Evolutionary conservation across 2,329 filamentous ascomycete species (phyloP), one percentile per base, ranked within the genome.

Genomic region (Claviceps sp.): DNA sequence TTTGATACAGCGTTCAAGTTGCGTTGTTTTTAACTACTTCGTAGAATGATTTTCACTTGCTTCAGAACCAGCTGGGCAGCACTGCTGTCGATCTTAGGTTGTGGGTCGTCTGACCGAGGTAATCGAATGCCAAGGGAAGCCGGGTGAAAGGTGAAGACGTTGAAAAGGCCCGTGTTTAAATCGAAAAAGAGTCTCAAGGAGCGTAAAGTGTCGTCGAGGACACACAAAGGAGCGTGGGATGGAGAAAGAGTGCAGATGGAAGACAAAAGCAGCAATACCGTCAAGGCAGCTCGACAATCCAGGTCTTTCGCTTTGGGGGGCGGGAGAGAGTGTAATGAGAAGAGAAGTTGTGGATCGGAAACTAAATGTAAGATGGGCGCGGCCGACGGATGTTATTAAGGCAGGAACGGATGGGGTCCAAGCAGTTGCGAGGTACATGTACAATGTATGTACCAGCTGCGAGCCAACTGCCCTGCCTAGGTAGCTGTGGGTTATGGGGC

Each of bases 51-150:
- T 45, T 55, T 30, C 53, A 51, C 53, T 24, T 57, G 50, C 52
- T 56, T 58, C 58, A 59, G 55, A 55, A 59, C 57, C 57, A 57
- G 58, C 56, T 57, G 58, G 54, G 50, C 51, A 53, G 50, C 43
- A 46, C 54, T 54, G 50, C 50, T 55, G 47, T 44, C 30, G n/a
- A 5, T 47, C 37, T 34, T 34, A 11, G 9, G 5, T 40, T 48
- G 38, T 48, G 30, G 22, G 43, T 24, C 20, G 30, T 5, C 5
- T 48, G 38, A n/a, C 38, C 16, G 5, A 41, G 38, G 4, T 4
- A 26, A 11, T 24, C 11, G 20, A 18, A 26, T 37, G 18, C 4
- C 20, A 24, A 37, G 20, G 47, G 41, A 49, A 24, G 4, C 7
- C 8, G 16, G 43, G 13, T 22, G 11, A 48, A 5, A 37, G 20